These are phyloP conservation scores for Aspergillus hiratsukae DNA, from an alignment of 2,329 filamentous ascomycete species.

Conservation along the genomic window DNA sequence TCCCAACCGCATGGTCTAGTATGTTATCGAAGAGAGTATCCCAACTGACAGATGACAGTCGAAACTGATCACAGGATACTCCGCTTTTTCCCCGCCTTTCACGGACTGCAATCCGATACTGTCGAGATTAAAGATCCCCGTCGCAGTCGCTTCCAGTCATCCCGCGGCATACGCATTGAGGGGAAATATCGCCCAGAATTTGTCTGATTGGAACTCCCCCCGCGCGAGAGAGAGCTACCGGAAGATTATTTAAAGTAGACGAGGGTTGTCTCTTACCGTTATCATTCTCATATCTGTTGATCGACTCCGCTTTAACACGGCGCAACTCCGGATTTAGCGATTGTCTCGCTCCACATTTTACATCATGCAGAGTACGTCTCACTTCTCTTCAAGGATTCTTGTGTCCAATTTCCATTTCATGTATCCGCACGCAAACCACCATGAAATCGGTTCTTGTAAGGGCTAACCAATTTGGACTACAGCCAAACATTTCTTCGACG, in stretches of 20 bases:
- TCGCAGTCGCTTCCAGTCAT: conserved; percentile 2
- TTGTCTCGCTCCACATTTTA: conserved; percentile 10
- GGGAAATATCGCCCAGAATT: conserved; percentile 7
- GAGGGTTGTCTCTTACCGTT: not conserved
- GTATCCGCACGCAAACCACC: conserved; percentile 5
- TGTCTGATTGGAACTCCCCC: not conserved
- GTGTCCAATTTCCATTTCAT: not conserved
- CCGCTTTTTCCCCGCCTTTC: conserved; percentile 29
- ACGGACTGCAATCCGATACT: conserved; percentile 13
- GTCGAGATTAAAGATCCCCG: not conserved
- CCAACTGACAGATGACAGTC: not conserved
- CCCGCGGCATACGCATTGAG: conserved; percentile 3
- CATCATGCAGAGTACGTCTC: conserved; percentile 36
- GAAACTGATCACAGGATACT: conserved; percentile 6
- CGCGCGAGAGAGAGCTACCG: not conserved
- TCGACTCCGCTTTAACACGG: not conserved
- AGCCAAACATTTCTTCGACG: conserved; percentile 83
- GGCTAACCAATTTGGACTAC: conserved; percentile 12
- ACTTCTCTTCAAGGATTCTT: not conserved
- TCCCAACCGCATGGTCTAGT: not conserved
- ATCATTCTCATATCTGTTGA: not conserved
- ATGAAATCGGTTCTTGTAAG: conserved; percentile 6
- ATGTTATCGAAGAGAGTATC: not conserved
- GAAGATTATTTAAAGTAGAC: not conserved
- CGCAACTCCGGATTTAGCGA: conserved; percentile 7